Evolutionary conservation across 164 flowering plant genomes (phyloP).

Genomic region (Warburgia ugandensis): DNA sequence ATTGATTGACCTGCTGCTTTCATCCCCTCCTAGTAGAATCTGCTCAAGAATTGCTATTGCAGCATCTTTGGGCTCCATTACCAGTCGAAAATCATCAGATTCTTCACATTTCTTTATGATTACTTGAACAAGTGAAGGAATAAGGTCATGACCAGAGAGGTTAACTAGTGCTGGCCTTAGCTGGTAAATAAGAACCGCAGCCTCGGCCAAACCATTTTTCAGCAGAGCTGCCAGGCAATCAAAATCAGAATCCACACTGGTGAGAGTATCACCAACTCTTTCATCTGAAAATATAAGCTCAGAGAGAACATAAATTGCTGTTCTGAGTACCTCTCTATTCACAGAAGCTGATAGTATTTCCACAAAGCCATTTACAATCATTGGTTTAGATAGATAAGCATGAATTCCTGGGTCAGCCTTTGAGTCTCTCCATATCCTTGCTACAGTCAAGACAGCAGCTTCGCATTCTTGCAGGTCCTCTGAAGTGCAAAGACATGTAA

Average conservation of each 20-base stretch:
- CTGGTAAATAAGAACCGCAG: conserved; percentile 51
- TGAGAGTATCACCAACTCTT: conserved; percentile 45
- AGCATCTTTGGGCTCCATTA: conserved; percentile 60
- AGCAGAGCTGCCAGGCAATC: conserved; percentile 55
- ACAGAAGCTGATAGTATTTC: conserved; percentile 58
- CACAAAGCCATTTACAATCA: conserved; percentile 49
- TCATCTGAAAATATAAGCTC: conserved; percentile 53
- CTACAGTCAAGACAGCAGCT: conserved; percentile 45
- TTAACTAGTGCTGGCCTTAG: conserved; percentile 47
- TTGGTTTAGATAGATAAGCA: conserved; percentile 48
- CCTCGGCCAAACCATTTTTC: conserved; percentile 72
- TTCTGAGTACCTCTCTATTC: conserved; percentile 48
- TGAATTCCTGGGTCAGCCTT: conserved; percentile 44
- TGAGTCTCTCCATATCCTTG: conserved; percentile 55
- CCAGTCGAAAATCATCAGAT: conserved; percentile 29
- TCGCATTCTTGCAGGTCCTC: conserved; percentile 69
- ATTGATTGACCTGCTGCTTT: conserved; percentile 34
- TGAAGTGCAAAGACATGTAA: conserved; percentile 53
- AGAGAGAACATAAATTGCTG: conserved; percentile 51
- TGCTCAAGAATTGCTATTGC: conserved; percentile 57
- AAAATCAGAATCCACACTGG: conserved; percentile 56
- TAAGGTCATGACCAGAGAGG: conserved; percentile 40
- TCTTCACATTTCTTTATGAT: conserved; percentile 35
- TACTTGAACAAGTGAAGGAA: conserved; percentile 49
- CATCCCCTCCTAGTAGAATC: conserved; percentile 59